phyloP scores from a whole-genome alignment of 345 rosid genomes.

The Populus davidiana region DNA sequence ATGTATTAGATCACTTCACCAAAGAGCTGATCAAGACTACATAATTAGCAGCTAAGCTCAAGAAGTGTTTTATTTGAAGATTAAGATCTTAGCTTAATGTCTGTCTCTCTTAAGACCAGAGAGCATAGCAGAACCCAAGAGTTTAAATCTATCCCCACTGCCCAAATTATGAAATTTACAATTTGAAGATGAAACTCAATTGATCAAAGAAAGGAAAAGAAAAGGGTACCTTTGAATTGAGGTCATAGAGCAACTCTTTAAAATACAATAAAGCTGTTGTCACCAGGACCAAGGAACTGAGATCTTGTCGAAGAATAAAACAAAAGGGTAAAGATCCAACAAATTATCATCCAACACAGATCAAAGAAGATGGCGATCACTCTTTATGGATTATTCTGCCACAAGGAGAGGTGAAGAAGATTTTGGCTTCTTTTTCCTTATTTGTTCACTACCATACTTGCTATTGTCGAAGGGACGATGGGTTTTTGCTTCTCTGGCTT shows the following conservation, averaged over 20 bases:
- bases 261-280: not conserved
- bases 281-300: not conserved
- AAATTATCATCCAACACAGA: slow-evolving; percentile 1
- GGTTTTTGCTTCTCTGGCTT: too few species aligned
- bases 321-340: not conserved
- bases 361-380: not conserved
- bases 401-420: not conserved
- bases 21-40: not conserved
- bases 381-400: not conserved
- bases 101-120: not conserved
- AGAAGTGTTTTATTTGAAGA: not conserved
- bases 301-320: not conserved
- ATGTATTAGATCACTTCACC: not conserved
- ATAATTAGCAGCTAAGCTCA: not conserved
- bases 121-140: not conserved
- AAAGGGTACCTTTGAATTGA: slow-evolving; percentile 9
- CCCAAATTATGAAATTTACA: too few species aligned
- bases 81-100: not conserved
- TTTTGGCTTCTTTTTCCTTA: too few species aligned
- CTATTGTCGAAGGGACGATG: too few species aligned
- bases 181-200: not conserved
- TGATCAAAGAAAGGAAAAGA: not conserved
- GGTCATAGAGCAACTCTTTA: not conserved
- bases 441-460: too few species aligned
- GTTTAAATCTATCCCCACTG: not conserved